Evolutionary conservation across 2,329 filamentous ascomycete species (phyloP).

Genomic region (Cytospora paraplurivora): DNA sequence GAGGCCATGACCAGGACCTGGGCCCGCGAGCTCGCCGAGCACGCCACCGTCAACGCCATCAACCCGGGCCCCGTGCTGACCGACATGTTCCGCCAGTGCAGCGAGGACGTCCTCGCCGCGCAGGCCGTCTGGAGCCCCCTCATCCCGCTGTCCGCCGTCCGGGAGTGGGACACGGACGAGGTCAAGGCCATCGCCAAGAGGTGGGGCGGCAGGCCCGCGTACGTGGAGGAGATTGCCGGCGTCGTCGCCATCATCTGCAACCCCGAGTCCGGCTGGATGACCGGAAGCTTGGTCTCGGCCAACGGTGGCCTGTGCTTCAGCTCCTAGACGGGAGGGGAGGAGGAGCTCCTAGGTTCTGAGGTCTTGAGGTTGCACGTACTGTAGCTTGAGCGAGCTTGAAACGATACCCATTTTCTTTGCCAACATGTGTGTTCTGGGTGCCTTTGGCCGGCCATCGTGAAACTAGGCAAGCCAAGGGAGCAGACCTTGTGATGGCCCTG

Average conservation of each 20-base stretch:
- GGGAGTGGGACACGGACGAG: constrained; percentile 37
- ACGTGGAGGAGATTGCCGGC: constrained; percentile 47
- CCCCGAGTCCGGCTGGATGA: constrained; percentile 31
- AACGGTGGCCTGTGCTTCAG: constrained; percentile 30
- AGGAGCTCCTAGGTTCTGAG: neutral
- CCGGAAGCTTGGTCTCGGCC: constrained; percentile 32
- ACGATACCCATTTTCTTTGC: too few species aligned
- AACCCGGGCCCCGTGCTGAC: constrained; percentile 59
- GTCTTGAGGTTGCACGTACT: neutral
- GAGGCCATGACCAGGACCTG: constrained; percentile 66
- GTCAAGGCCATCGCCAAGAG: constrained; percentile 48
- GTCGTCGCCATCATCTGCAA: constrained; percentile 31
- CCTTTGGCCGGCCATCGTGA: too few species aligned
- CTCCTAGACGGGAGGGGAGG: neutral
- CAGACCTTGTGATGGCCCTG: too few species aligned
- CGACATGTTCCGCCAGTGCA: constrained; percentile 50
- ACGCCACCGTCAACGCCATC: constrained; percentile 60
- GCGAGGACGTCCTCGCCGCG: constrained; percentile 52
- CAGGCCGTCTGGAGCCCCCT: constrained; percentile 41
- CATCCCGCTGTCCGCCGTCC: constrained; percentile 51
- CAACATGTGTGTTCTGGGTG: too few species aligned
- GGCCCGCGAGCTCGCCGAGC: constrained; percentile 60
- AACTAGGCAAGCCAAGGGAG: too few species aligned
- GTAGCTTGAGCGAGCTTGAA: too few species aligned
- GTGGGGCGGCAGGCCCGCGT: constrained; percentile 55